Conservation (phyloP, 495 filamentous ascomycete species). For the Darksidea phi region DNA sequence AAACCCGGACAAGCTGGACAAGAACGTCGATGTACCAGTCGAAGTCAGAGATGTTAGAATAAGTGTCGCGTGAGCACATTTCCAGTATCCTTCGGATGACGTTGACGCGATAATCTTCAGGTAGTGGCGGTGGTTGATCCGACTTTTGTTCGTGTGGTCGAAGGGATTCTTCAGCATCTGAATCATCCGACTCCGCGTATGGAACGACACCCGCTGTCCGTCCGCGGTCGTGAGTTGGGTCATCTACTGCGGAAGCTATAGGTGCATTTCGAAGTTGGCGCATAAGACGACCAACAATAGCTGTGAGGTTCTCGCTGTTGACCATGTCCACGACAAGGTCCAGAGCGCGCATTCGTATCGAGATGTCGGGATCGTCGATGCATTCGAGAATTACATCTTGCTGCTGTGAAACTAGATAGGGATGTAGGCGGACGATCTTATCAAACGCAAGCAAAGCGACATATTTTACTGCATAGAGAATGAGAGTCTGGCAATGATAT, state of each 20-base stretch:
- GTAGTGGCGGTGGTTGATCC: slow-evolving; percentile 51
- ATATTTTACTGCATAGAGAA: slow-evolving; percentile 72
- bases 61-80: slow-evolving; percentile 90
- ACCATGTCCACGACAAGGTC: slow-evolving; percentile 92
- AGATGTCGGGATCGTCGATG: slow-evolving; percentile 91
- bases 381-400: slow-evolving; percentile 95
- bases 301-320: slow-evolving; percentile 72
- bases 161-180: slow-evolving; percentile 52
- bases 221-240: slow-evolving; percentile 41
- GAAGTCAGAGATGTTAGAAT: slow-evolving; percentile 80
- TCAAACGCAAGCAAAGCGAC: slow-evolving; percentile 94
- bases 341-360: slow-evolving; percentile 89
- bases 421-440: slow-evolving; percentile 84
- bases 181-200: slow-evolving; percentile 58
- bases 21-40: slow-evolving; percentile 94
- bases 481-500: slow-evolving; percentile 17
- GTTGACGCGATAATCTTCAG: slow-evolving; percentile 76
- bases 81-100: slow-evolving; percentile 78
- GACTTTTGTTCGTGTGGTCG: slow-evolving; percentile 39
- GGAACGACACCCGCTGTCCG: slow-evolving; percentile 42
- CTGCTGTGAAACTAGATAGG: slow-evolving; percentile 81
- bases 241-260: slow-evolving; percentile 41
- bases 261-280: slow-evolving; percentile 67
- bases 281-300: slow-evolving; percentile 83
- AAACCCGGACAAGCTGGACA: slow-evolving; percentile 75